Conservation (phyloP, 345 rosid genomes). For the Hibiscus mutabilis region DNA sequence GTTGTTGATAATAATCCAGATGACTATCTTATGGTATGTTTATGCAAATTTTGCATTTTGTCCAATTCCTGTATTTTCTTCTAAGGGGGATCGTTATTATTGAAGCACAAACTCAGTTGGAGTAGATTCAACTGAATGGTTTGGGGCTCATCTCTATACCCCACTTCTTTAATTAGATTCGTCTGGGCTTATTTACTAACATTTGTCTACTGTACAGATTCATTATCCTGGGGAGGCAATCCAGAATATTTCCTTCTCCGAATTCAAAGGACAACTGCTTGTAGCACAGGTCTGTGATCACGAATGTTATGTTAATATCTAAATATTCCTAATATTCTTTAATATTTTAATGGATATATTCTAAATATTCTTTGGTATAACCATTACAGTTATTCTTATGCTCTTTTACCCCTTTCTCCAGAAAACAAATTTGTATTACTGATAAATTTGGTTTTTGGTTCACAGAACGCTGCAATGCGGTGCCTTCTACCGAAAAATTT, state of each 20-base stretch:
- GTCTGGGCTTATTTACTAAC: neutral
- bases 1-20: slow-evolving; percentile 80
- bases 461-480: slow-evolving; percentile 77
- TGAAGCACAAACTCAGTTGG: neutral
- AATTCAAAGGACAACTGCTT: slow-evolving; percentile 74
- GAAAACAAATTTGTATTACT: slow-evolving; percentile 5
- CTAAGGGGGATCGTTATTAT: neutral
- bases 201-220: slow-evolving; percentile 35
- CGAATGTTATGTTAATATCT: neutral
- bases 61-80: neutral
- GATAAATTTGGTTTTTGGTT: slow-evolving; percentile 9
- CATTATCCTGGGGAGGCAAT: slow-evolving; percentile 92
- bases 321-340: neutral
- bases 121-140: neutral
- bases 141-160: neutral
- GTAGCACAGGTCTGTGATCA: slow-evolving; percentile 62
- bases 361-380: neutral
- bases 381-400: neutral
- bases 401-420: neutral
- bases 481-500: slow-evolving; percentile 67
- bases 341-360: neutral
- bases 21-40: slow-evolving; percentile 82
- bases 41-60: neutral
- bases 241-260: slow-evolving; percentile 51
- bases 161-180: neutral